phyloP scores from a whole-genome alignment of 176 grass and related monocot genomes.

The Musa beccarii region DNA sequence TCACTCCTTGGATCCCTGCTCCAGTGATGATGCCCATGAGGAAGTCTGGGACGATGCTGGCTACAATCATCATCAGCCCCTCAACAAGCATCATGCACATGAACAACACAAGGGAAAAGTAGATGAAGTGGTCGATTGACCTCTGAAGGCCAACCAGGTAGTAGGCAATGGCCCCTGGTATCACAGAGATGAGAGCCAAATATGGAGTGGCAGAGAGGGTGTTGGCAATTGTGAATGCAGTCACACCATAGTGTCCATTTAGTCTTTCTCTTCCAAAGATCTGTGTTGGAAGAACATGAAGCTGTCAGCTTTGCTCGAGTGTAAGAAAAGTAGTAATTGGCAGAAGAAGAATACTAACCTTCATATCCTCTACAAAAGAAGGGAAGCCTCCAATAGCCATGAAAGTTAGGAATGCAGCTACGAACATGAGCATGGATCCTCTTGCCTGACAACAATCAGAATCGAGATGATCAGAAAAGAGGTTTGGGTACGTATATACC shows the following conservation, averaged over 20 bases:
- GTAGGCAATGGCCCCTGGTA: constrained; percentile 43
- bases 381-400: constrained; percentile 78
- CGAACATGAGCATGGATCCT: constrained; percentile 55
- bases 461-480: background rate
- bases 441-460: constrained; percentile 23
- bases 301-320: too few species aligned
- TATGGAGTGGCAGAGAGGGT: constrained; percentile 39
- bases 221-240: constrained; percentile 37
- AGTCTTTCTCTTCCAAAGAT: constrained; percentile 42
- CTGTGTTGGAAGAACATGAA: too few species aligned
- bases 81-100: constrained; percentile 41
- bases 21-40: constrained; percentile 61
- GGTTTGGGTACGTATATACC: background rate
- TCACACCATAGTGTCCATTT: constrained; percentile 43
- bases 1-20: constrained; percentile 43
- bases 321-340: too few species aligned
- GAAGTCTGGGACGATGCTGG: constrained; percentile 34
- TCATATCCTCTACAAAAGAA: constrained; percentile 68
- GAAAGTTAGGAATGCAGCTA: constrained; percentile 33
- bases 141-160: constrained; percentile 32
- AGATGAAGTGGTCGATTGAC: constrained; percentile 30
- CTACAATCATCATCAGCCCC: constrained; percentile 55
- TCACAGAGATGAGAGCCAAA: constrained; percentile 25
- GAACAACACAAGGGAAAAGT: constrained; percentile 28
- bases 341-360: constrained; percentile 18